Evolutionary conservation across 805 yeast genomes (phyloP).

Genomic region (Priceomyces melissophilus): DNA sequence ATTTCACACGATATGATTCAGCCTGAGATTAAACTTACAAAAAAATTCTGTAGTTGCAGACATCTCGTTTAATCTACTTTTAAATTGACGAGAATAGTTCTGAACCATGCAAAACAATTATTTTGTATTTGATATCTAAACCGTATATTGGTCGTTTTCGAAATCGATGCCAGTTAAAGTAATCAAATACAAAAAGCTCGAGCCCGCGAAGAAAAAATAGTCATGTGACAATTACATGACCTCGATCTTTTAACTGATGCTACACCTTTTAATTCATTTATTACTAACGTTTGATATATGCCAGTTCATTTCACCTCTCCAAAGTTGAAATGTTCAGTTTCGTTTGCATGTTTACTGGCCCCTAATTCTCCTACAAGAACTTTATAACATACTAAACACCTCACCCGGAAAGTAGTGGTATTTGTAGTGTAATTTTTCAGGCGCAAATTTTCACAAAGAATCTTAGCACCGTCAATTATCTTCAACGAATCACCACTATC

Average conservation of each 20-base stretch:
- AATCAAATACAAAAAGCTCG: too few species aligned
- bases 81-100: too few species aligned
- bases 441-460: conserved; percentile 45
- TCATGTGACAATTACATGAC: too few species aligned
- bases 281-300: too few species aligned
- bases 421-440: conserved; percentile 60
- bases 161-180: too few species aligned
- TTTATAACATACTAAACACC: conserved; percentile 54
- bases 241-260: too few species aligned
- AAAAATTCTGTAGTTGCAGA: conserved; percentile 36
- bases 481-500: conserved; percentile 25
- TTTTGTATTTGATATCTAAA: too few species aligned
- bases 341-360: conserved; percentile 60
- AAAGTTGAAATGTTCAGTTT: conserved; percentile 58
- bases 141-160: too few species aligned
- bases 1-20: background rate
- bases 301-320: conserved; percentile 45
- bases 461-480: conserved; percentile 34
- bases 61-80: conserved; percentile 16
- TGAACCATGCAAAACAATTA: too few species aligned
- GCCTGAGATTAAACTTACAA: conserved; percentile 24
- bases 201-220: too few species aligned
- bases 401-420: conserved; percentile 53
- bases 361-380: conserved; percentile 60
- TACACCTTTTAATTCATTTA: too few species aligned